These are phyloP conservation scores for Allantophomopsis lycopodina DNA, from an alignment of 2,329 filamentous ascomycete species.

Conservation along the genomic window DNA sequence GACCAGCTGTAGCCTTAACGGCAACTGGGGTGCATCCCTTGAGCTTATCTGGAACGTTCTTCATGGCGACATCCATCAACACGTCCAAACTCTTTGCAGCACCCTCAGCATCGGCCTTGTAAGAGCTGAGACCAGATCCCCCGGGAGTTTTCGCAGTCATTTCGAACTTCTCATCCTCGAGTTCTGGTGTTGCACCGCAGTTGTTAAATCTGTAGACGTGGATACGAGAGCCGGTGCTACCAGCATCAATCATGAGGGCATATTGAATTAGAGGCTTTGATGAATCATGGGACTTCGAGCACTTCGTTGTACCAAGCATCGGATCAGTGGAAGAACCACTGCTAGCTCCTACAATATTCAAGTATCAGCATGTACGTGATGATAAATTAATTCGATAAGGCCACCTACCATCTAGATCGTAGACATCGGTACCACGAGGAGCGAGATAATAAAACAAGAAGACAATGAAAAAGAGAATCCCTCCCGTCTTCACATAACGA, in stretches of 20 bases:
- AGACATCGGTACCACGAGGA: conserved; percentile 30
- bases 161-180: conserved; percentile 86
- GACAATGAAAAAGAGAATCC: conserved; percentile 44
- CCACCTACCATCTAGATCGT: conserved; percentile 9
- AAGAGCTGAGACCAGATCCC: conserved; percentile 65
- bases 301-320: conserved; percentile 57
- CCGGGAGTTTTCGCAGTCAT: conserved; percentile 81
- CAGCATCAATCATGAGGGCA: conserved; percentile 96
- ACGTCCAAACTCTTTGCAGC: conserved; percentile 83
- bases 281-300: conserved; percentile 69
- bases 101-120: conserved; percentile 70
- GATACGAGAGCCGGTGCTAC: conserved; percentile 93
- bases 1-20: conserved; percentile 94
- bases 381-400: background rate
- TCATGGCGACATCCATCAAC: conserved; percentile 75
- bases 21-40: conserved; percentile 88
- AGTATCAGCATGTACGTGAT: background rate
- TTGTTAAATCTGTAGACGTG: conserved; percentile 99
- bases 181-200: conserved; percentile 86
- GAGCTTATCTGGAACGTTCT: conserved; percentile 73
- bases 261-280: conserved; percentile 94
- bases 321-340: conserved; percentile 35
- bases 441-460: conserved; percentile 51
- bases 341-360: conserved; percentile 4
- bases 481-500: conserved; percentile 51